A percentile compares a stretch with the other conserved stretches of the same genome.
Evolutionary conservation across 169 alveolate species (phyloP).

Genomic region (Plasmodium gonderi): DNA sequence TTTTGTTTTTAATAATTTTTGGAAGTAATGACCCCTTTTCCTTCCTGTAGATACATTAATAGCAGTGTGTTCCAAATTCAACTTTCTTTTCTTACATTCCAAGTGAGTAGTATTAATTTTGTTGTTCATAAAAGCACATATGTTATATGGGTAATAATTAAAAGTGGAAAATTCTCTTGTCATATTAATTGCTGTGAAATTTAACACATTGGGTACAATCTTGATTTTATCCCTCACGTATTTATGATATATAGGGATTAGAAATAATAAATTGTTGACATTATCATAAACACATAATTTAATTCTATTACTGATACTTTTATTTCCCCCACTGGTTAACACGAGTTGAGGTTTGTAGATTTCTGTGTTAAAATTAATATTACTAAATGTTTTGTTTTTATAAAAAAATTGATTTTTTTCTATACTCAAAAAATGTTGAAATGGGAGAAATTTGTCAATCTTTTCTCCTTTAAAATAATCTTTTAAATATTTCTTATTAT

Average conservation of each 20-base stretch:
- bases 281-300: slow-evolving; percentile 73
- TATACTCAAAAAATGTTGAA: slow-evolving; percentile 66
- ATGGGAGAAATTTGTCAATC: slow-evolving; percentile 18
- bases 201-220: slow-evolving; percentile 57
- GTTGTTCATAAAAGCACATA: slow-evolving; percentile 53
- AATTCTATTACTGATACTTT: slow-evolving; percentile 41
- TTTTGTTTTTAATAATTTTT: background rate
- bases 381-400: background rate
- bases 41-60: slow-evolving; percentile 30
- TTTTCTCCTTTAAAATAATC: slow-evolving; percentile 51
- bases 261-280: slow-evolving; percentile 58
- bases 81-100: background rate
- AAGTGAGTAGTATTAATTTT: slow-evolving; percentile 53
- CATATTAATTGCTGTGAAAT: slow-evolving; percentile 46
- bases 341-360: slow-evolving; percentile 39
- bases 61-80: background rate
- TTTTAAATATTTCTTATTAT: slow-evolving; percentile 10
- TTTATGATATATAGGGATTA: slow-evolving; percentile 71
- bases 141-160: slow-evolving; percentile 46
- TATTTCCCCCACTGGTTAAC: slow-evolving; percentile 63
- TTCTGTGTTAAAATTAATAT: slow-evolving; percentile 71
- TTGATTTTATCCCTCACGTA: slow-evolving; percentile 67
- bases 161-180: slow-evolving; percentile 18
- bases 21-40: background rate
- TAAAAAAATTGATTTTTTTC: slow-evolving; percentile 1